Evolutionary conservation across 768 basidiomycete genomes (phyloP).

Genomic region (Serendipita sp.): DNA sequence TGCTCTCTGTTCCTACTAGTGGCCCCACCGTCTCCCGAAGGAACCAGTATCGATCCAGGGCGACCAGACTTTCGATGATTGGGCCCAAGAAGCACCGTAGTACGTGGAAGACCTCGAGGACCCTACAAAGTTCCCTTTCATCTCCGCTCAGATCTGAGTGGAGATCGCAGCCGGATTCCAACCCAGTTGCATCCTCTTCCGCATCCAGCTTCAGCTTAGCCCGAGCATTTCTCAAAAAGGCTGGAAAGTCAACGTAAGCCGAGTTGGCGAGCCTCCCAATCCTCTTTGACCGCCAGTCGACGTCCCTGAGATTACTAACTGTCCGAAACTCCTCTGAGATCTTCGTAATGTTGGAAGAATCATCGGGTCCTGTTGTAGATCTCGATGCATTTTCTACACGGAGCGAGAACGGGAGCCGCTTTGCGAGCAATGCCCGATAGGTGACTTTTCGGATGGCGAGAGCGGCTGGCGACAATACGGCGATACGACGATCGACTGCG

Average conservation of each 20-base stretch:
- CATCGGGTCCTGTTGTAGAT: background rate
- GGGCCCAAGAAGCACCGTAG: conserved; percentile 57
- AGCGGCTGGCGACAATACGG: conserved; percentile 23
- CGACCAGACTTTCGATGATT: conserved; percentile 45
- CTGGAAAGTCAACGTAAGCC: background rate
- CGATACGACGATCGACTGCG: conserved; percentile 7
- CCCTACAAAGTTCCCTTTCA: conserved; percentile 23
- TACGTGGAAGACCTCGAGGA: conserved; percentile 44
- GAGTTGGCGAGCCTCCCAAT: background rate
- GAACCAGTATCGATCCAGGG: conserved; percentile 49
- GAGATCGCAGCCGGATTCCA: background rate
- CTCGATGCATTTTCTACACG: background rate
- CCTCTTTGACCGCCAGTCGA: background rate
- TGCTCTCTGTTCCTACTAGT: conserved; percentile 18
- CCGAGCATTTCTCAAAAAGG: background rate
- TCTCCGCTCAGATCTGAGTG: conserved; percentile 15
- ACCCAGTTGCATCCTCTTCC: background rate
- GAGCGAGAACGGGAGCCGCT: conserved; percentile 12
- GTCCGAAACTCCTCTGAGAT: background rate
- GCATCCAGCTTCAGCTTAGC: background rate
- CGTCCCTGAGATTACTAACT: background rate
- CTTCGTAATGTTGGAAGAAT: background rate
- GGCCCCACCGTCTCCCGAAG: conserved; percentile 25
- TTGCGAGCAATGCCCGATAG: conserved; percentile 50
- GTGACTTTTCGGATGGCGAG: conserved; percentile 51